Evolutionary conservation across 352 stramenopile species (phyloP).

Genomic region (Pythium chondricola): DNA sequence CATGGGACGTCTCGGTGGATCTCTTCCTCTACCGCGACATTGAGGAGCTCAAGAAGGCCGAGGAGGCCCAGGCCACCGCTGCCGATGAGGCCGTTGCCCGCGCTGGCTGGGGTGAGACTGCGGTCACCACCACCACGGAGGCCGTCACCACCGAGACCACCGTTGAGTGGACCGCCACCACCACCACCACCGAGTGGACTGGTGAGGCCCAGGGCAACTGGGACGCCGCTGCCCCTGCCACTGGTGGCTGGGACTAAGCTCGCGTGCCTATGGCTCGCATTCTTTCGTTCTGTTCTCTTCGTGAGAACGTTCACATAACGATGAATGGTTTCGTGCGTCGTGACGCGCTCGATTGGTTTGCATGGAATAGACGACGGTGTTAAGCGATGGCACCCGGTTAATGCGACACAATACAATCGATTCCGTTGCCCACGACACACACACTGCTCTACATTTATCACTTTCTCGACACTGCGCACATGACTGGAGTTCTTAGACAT

Average conservation of each 20-base stretch:
- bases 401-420: slow-evolving; percentile 60
- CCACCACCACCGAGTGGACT: slow-evolving; percentile 67
- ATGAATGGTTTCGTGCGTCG: slow-evolving; percentile 1
- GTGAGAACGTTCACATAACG: slow-evolving; percentile 19
- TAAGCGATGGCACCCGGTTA: slow-evolving; percentile 91
- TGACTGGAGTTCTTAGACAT: too few species aligned
- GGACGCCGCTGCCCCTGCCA: slow-evolving; percentile 41
- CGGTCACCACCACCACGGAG: slow-evolving; percentile 40
- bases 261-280: slow-evolving; percentile 10
- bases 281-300: slow-evolving; percentile 20
- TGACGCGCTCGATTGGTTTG: slow-evolving; percentile 27
- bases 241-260: slow-evolving; percentile 80
- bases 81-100: slow-evolving; percentile 59
- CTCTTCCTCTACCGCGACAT: slow-evolving; percentile 99
- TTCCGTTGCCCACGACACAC: slow-evolving; percentile 15
- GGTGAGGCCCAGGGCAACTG: slow-evolving; percentile 54
- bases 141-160: slow-evolving; percentile 44
- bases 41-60: slow-evolving; percentile 99
- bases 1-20: slow-evolving; percentile 99
- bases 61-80: slow-evolving; percentile 93
- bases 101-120: slow-evolving; percentile 66
- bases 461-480: too few species aligned
- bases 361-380: slow-evolving; percentile 92
- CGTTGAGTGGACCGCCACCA: slow-evolving; percentile 60
- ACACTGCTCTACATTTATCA: too few species aligned